These are phyloP conservation scores for Penicillium janthinellum DNA, from an alignment of 2,329 filamentous ascomycete genomes.

Conservation along the genomic window DNA sequence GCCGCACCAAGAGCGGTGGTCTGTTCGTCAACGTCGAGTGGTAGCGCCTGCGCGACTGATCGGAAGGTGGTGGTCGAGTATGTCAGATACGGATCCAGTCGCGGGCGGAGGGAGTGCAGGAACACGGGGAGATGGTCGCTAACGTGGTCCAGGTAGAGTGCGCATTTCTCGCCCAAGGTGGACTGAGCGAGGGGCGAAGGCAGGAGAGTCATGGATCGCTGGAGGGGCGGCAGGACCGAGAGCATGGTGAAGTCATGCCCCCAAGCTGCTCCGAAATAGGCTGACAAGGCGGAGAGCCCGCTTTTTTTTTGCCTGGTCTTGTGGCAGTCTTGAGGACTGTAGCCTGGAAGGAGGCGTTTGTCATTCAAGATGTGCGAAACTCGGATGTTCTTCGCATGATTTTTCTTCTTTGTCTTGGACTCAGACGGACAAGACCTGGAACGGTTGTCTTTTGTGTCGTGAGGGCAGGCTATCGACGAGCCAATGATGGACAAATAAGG, in stretches of 20 bases:
- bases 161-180: conserved; percentile 45
- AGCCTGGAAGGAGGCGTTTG: neutral
- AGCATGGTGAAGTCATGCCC: conserved; percentile 22
- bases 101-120: conserved; percentile 37
- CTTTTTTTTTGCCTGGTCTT: conserved; percentile 26
- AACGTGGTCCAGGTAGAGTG: conserved; percentile 42
- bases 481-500: neutral
- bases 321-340: neutral
- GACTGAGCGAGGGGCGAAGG: conserved; percentile 40
- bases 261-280: conserved; percentile 13
- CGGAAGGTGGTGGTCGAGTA: conserved; percentile 28
- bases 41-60: conserved; percentile 26
- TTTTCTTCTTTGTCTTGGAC: neutral
- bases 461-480: neutral
- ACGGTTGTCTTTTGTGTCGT: neutral
- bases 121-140: conserved; percentile 35
- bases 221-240: conserved; percentile 10
- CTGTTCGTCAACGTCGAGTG: conserved; percentile 25
- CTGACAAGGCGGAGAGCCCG: conserved; percentile 31
- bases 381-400: neutral
- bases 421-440: neutral
- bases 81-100: conserved; percentile 29
- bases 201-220: conserved; percentile 43
- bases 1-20: conserved; percentile 29
- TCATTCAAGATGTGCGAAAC: neutral